phyloP scores from a whole-genome alignment of 2,329 filamentous ascomycete genomes.

The Talaromyces piceae region DNA sequence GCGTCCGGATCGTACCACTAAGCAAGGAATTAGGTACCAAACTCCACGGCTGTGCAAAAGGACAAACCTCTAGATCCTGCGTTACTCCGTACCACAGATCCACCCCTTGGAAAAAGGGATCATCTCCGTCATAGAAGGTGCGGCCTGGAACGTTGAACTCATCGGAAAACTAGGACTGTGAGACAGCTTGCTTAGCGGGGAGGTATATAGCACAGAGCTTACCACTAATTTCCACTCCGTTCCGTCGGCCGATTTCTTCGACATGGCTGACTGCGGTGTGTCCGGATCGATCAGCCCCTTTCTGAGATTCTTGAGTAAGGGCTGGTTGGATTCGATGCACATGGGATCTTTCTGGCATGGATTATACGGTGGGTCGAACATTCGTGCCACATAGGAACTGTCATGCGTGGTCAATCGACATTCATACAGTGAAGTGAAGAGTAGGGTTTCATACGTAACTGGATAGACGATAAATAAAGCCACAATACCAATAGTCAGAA shows the following conservation, averaged over 20 bases:
- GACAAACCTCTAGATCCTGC: slow-evolving; percentile 55
- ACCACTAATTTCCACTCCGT: slow-evolving; percentile 57
- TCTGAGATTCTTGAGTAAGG: slow-evolving; percentile 55
- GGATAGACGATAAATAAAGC: slow-evolving; percentile 63
- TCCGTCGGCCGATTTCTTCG: slow-evolving; percentile 52
- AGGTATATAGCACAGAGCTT: slow-evolving; percentile 17
- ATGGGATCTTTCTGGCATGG: slow-evolving; percentile 34
- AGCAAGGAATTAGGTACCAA: slow-evolving; percentile 12
- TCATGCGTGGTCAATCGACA: slow-evolving; percentile 2
- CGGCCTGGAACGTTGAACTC: slow-evolving; percentile 62
- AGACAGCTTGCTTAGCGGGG: neutral
- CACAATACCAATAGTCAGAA: slow-evolving; percentile 55
- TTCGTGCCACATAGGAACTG: slow-evolving; percentile 52
- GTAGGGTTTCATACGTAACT: slow-evolving; percentile 49
- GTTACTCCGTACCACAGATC: slow-evolving; percentile 69
- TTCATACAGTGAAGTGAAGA: neutral
- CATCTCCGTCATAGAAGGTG: slow-evolving; percentile 64
- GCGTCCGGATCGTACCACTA: slow-evolving; percentile 66
- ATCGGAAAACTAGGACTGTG: slow-evolving; percentile 52
- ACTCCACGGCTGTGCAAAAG: too few species aligned
- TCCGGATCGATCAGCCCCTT: slow-evolving; percentile 58
- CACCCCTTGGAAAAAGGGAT: slow-evolving; percentile 60
- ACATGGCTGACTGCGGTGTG: slow-evolving; percentile 52
- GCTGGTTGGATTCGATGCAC: slow-evolving; percentile 45
- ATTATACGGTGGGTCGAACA: slow-evolving; percentile 23